These are phyloP conservation scores for Chaetoceros tenuissimus DNA, from an alignment of 108 stramenopile genomes.

Conservation along the genomic window DNA sequence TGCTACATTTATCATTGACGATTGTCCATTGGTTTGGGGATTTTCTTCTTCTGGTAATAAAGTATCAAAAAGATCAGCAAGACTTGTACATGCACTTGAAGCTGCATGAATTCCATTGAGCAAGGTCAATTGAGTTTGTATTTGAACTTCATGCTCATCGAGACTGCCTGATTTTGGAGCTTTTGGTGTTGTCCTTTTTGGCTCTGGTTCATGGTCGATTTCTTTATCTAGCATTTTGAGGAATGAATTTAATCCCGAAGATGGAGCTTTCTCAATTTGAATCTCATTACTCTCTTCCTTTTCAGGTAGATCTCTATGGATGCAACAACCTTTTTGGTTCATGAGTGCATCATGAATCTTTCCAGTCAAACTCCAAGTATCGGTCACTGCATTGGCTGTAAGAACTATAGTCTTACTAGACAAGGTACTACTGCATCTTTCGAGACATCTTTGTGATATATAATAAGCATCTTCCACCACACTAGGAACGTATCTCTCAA, in stretches of 20 bases:
- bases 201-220: constrained; percentile 10
- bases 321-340: constrained; percentile 45
- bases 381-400: constrained; percentile 66
- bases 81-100: constrained; percentile 41
- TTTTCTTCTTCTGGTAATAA: constrained; percentile 20
- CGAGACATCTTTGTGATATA: constrained; percentile 56
- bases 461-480: constrained; percentile 85
- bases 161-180: constrained; percentile 7
- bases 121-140: constrained; percentile 55
- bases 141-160: constrained; percentile 32
- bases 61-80: constrained; percentile 54
- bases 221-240: constrained; percentile 71
- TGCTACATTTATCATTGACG: constrained; percentile 6
- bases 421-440: constrained; percentile 68
- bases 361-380: constrained; percentile 10
- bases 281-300: constrained; percentile 1
- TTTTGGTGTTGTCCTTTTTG: background rate
- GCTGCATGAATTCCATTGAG: constrained; percentile 73
- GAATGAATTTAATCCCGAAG: constrained; percentile 8
- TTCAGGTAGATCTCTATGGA: constrained; percentile 4
- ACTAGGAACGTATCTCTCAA: constrained; percentile 48
- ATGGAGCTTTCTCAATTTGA: constrained; percentile 10
- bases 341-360: constrained; percentile 62
- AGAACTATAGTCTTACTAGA: constrained; percentile 70
- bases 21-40: background rate